Conservation (phyloP, 441 rosid species). For the Kokia cookei region DNA sequence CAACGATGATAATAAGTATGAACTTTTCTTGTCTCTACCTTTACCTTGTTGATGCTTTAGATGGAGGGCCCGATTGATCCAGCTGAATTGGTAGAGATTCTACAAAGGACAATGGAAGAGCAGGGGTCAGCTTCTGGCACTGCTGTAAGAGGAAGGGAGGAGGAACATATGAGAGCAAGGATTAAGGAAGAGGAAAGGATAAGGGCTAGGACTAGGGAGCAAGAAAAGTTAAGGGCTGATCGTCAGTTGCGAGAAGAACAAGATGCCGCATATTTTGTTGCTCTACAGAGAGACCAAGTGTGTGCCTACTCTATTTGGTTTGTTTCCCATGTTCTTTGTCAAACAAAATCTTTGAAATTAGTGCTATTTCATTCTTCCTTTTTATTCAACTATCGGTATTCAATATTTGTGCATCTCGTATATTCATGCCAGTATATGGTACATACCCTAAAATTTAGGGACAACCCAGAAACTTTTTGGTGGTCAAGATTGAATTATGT, state of each 20-base stretch:
- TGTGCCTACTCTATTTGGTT: background rate
- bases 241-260: slow-evolving; percentile 48
- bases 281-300: slow-evolving; percentile 49
- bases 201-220: slow-evolving; percentile 22
- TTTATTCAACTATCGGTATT: too few relatives aligned
- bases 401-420: too few relatives aligned
- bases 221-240: slow-evolving; percentile 37
- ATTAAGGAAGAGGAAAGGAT: slow-evolving; percentile 26
- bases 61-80: slow-evolving; percentile 58
- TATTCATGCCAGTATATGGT: too few relatives aligned
- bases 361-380: background rate
- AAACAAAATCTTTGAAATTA: background rate
- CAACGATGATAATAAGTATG: background rate
- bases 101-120: slow-evolving; percentile 57
- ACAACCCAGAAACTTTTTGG: too few relatives aligned
- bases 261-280: slow-evolving; percentile 47
- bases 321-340: background rate
- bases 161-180: slow-evolving; percentile 17
- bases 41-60: slow-evolving; percentile 15
- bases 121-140: slow-evolving; percentile 46
- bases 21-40: background rate
- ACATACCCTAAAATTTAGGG: too few relatives aligned
- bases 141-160: slow-evolving; percentile 14
- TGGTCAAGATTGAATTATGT: too few relatives aligned
- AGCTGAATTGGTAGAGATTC: slow-evolving; percentile 47